These are phyloP conservation scores for Chlamydomonas sp. DNA, from an alignment of 139 green algal genomes.

Conservation along the genomic window DNA sequence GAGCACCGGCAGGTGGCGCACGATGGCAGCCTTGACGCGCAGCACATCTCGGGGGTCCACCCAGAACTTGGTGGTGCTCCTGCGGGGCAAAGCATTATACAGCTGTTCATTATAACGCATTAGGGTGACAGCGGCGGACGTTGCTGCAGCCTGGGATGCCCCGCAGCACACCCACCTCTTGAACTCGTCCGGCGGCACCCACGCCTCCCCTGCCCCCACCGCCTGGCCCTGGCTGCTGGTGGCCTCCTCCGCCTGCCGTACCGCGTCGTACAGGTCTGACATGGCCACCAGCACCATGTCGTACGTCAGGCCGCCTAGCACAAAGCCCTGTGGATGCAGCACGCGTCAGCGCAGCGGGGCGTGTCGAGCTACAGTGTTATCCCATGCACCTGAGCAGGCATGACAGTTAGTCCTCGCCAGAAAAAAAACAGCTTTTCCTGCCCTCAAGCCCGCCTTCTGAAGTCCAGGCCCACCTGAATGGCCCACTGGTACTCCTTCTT, in stretches of 20 bases:
- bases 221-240: too few species aligned
- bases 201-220: not conserved
- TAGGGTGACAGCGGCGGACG: not conserved
- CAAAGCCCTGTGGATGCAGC: not conserved
- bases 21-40: slow-evolving; percentile 68
- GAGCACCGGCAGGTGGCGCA: slow-evolving; percentile 84
- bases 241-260: not conserved
- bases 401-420: too few species aligned
- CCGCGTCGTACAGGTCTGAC: slow-evolving; percentile 36
- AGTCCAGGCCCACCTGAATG: not conserved
- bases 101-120: too few species aligned
- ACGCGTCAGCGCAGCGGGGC: not conserved
- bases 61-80: slow-evolving; percentile 87
- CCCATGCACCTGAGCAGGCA: too few species aligned
- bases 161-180: slow-evolving; percentile 10
- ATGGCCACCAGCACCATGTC: slow-evolving; percentile 29
- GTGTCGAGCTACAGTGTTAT: too few species aligned
- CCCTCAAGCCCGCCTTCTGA: too few species aligned
- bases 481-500: not conserved
- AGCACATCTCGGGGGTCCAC: slow-evolving; percentile 69
- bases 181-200: slow-evolving; percentile 44
- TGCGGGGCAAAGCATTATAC: too few species aligned
- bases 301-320: slow-evolving; percentile 12
- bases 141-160: not conserved
- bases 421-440: too few species aligned